Evolutionary conservation across 495 filamentous ascomycete genomes (phyloP).

Genomic region (Pyronema omphalodes): DNA sequence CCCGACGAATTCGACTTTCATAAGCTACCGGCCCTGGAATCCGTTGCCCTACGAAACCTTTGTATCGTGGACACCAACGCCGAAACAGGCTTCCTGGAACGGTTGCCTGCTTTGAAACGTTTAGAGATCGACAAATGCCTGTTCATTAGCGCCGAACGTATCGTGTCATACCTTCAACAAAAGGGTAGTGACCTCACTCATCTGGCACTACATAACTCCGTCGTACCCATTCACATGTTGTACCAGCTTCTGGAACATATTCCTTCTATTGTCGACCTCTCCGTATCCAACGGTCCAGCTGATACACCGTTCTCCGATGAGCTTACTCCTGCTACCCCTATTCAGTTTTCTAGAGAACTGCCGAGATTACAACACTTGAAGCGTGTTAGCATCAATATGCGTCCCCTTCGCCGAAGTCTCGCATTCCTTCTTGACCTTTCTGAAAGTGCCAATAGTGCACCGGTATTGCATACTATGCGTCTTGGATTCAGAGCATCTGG

Average conservation of each 20-base stretch:
- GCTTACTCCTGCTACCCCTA: background rate
- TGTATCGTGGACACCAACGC: background rate
- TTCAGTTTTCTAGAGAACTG: background rate
- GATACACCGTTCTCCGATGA: background rate
- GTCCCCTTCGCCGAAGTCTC: background rate
- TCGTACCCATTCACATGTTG: background rate
- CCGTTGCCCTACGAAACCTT: slow-evolving; percentile 2
- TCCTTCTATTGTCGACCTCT: background rate
- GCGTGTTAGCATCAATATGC: background rate
- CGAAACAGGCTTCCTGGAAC: slow-evolving; percentile 1
- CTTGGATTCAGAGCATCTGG: background rate
- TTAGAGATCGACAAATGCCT: slow-evolving; percentile 4
- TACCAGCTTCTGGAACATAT: background rate
- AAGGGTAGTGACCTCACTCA: background rate
- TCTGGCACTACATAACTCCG: background rate
- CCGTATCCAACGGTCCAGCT: background rate
- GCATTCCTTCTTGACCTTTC: background rate
- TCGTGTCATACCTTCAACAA: background rate
- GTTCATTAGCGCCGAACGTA: slow-evolving; percentile 4
- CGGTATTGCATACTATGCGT: background rate
- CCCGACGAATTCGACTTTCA: slow-evolving; percentile 3
- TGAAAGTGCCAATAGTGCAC: background rate
- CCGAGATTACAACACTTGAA: background rate
- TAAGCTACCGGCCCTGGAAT: background rate
- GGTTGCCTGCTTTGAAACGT: background rate